Percentiles rank a stretch among this genome's conserved stretches.
Conservation (phyloP, 2,329 filamentous ascomycete genomes). For the Gnomoniopsis smithogilvyi region DNA sequence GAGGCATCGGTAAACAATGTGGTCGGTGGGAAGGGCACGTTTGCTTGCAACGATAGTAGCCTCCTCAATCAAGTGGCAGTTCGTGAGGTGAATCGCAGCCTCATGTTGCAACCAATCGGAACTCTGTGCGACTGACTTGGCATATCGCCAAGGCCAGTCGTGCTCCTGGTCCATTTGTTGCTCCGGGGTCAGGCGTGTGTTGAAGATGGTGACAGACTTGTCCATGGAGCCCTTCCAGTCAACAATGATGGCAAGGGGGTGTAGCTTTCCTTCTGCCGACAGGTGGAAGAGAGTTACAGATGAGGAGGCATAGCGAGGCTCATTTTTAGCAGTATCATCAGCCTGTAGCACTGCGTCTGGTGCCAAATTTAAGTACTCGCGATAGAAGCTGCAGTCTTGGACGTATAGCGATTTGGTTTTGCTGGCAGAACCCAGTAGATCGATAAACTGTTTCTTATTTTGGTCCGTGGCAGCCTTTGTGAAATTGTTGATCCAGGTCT, state of each 20-base stretch:
- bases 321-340: constrained; percentile 20
- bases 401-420: constrained; percentile 32
- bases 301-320: constrained; percentile 31
- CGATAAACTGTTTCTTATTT: constrained; percentile 22
- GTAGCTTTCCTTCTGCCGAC: constrained; percentile 39
- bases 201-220: constrained; percentile 47
- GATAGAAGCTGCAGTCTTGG: constrained; percentile 42
- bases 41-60: constrained; percentile 44
- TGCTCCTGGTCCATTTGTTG: constrained; percentile 32
- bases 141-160: constrained; percentile 52
- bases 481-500: constrained; percentile 32
- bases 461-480: constrained; percentile 30
- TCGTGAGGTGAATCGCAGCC: constrained; percentile 40
- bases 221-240: constrained; percentile 42
- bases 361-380: constrained; percentile 31
- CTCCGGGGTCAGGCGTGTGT: constrained; percentile 35
- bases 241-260: constrained; percentile 45
- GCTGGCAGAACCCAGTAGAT: background rate
- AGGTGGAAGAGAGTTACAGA: constrained; percentile 42
- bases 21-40: constrained; percentile 37
- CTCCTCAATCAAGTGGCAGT: constrained; percentile 46
- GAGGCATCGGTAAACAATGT: constrained; percentile 40
- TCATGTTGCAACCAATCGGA: constrained; percentile 49
- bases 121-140: constrained; percentile 46
- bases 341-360: constrained; percentile 25